A percentile compares a stretch with the other conserved stretches of the same genome.
Conservation (phyloP, 176 grass and related monocot species). For the Canna indica region DNA sequence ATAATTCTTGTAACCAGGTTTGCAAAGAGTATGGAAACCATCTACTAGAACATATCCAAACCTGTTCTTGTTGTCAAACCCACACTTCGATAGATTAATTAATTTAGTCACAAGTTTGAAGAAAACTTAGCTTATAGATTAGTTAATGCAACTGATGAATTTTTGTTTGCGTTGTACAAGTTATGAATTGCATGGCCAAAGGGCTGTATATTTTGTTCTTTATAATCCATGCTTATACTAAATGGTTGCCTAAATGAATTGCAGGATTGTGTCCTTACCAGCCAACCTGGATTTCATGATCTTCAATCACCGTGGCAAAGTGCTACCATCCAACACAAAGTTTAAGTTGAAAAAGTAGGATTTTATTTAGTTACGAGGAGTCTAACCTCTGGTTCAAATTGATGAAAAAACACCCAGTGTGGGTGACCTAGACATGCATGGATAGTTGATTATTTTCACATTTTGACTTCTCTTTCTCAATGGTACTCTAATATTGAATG, state of each 20-base stretch:
- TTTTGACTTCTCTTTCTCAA: neutral
- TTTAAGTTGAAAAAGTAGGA: constrained; percentile 65
- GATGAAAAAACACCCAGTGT: neutral
- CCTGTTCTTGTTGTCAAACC: no score
- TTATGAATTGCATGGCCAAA: neutral
- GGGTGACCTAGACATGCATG: neutral
- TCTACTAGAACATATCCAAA: no score
- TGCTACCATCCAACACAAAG: constrained; percentile 41
- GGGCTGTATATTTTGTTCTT: neutral
- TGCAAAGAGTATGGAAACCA: no score
- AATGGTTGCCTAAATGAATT: neutral
- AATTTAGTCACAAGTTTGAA: no score
- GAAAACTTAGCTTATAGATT: no score
- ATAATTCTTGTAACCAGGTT: no score
- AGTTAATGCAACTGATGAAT: no score
- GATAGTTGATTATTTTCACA: neutral
- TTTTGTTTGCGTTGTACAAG: neutral
- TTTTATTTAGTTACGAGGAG: neutral
- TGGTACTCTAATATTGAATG: neutral
- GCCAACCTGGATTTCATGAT: constrained; percentile 91
- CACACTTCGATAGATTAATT: no score
- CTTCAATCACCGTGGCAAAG: constrained; percentile 79
- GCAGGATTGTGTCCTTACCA: constrained; percentile 73
- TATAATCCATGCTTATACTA: neutral
- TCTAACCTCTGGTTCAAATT: neutral